Percentiles rank a stretch among this genome's conserved stretches.
Conservation (phyloP, 2,329 filamentous ascomycete genomes). For the Ceratocystis huliohia region DNA sequence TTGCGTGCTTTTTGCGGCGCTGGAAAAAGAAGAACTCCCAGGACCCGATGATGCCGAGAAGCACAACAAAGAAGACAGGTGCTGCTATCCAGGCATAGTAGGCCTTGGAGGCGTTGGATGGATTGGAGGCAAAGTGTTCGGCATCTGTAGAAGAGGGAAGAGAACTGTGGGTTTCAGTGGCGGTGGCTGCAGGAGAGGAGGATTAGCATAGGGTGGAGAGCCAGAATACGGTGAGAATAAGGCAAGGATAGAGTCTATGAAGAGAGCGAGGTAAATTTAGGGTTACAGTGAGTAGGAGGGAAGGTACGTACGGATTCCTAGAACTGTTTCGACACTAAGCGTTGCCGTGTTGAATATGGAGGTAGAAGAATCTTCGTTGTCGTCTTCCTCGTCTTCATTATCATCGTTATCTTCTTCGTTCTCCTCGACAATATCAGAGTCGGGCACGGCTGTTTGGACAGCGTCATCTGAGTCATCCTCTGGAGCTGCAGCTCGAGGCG, state of each 20-base stretch:
- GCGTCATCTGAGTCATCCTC: background rate
- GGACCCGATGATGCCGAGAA: background rate
- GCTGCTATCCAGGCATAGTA: constrained; percentile 7
- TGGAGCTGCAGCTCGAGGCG: background rate
- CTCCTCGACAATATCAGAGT: background rate
- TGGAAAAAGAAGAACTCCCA: constrained; percentile 8
- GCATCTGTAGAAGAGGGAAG: background rate
- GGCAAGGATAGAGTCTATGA: too few species aligned
- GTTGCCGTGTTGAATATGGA: background rate
- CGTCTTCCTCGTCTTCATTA: background rate
- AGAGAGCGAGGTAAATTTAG: too few species aligned
- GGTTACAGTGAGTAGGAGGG: background rate
- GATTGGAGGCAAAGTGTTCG: background rate
- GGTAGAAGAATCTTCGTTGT: background rate
- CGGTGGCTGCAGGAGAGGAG: background rate
- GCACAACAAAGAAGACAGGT: background rate
- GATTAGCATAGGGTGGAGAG: background rate
- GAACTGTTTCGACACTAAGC: background rate
- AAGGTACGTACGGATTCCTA: background rate
- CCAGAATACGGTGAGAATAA: background rate
- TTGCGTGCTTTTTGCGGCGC: background rate
- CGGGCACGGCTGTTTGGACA: background rate
- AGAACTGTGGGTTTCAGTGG: background rate
- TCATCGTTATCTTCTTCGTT: background rate
- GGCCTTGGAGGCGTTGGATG: background rate